Evolutionary conservation across 192 early-diverging fungal species (phyloP), one percentile per base, ranked within the genome.

Genomic region (Backusella mclennaniae): DNA sequence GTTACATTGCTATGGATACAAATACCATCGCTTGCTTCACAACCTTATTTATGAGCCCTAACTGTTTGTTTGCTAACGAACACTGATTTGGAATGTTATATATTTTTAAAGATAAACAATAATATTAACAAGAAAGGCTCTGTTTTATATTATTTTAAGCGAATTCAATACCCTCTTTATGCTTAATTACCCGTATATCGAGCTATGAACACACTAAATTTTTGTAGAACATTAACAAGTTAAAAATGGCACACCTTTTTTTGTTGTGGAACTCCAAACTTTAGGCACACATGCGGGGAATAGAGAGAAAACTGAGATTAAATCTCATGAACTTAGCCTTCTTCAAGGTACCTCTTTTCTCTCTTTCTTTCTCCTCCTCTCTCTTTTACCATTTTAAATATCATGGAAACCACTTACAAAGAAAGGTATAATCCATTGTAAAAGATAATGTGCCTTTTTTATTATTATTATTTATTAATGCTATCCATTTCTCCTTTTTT

Each of bases 351-450:
- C 56, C 56, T 63, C 56, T 63, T 63, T 49, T 49, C 46, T 44
- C 15, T 56, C 56, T 63, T 23, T 63, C 12, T 63, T 23, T 63
- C 56, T 63, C 9, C 12, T 3, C 12, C 56, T 14, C 56, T 63
- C 53, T 26, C 23, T 26, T 63, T 29, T 63, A 11, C 26, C 12
- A 29, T 56, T 63, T 63, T 11, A 63, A 63, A 11, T 29, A 29
- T 21, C 26, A 74, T 80, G 79, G 79, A 80, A 39, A 73, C 59
- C 36, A 68, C 70, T n/a, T 76, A 71, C 52, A 80, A 76, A 80
- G 79, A 80, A 73, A 80, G 79, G 79, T 80, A 35, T 2, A 23
- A 17, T 72, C 14, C 12, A 52, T 44, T 49, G 23, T 72, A 15
- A 21, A 46, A 2, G 8, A 5, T 14, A 4, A 14, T 63, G 11